Evolutionary conservation across 2,329 filamentous ascomycete species (phyloP).

Genomic region (Endothia cerciana): DNA sequence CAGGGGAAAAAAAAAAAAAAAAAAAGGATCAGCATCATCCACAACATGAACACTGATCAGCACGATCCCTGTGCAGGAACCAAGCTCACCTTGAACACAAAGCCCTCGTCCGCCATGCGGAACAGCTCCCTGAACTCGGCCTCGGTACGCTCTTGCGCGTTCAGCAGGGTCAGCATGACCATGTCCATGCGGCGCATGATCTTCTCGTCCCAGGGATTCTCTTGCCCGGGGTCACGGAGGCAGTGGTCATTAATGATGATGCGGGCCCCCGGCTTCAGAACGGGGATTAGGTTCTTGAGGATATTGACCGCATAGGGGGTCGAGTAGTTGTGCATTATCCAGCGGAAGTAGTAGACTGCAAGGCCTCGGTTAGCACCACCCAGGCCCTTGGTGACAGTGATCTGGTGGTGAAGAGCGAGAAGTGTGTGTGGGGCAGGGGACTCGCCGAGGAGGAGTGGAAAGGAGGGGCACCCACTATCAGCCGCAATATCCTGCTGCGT

Average conservation of each 20-base stretch:
- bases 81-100: slow-evolving; percentile 40
- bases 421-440: neutral
- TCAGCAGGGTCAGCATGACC: slow-evolving; percentile 48
- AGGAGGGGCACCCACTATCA: slow-evolving; percentile 45
- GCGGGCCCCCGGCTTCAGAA: slow-evolving; percentile 57
- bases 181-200: slow-evolving; percentile 47
- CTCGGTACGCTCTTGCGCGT: slow-evolving; percentile 48
- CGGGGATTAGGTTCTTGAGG: slow-evolving; percentile 54
- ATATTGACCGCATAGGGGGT: slow-evolving; percentile 56
- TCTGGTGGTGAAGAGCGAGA: neutral
- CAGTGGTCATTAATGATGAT: slow-evolving; percentile 49
- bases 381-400: neutral
- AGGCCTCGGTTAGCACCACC: neutral
- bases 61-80: too few relatives aligned
- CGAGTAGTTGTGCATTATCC: slow-evolving; percentile 66
- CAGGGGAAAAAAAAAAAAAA: neutral
- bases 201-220: slow-evolving; percentile 42
- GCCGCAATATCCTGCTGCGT: slow-evolving; percentile 57
- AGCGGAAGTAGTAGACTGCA: slow-evolving; percentile 61
- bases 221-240: slow-evolving; percentile 39
- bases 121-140: slow-evolving; percentile 50
- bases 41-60: neutral
- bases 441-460: neutral
- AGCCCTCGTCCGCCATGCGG: slow-evolving; percentile 41
- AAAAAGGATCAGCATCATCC: neutral